These are phyloP conservation scores for Apiosordaria backusii DNA, from an alignment of 495 filamentous ascomycete genomes.

Conservation along the genomic window DNA sequence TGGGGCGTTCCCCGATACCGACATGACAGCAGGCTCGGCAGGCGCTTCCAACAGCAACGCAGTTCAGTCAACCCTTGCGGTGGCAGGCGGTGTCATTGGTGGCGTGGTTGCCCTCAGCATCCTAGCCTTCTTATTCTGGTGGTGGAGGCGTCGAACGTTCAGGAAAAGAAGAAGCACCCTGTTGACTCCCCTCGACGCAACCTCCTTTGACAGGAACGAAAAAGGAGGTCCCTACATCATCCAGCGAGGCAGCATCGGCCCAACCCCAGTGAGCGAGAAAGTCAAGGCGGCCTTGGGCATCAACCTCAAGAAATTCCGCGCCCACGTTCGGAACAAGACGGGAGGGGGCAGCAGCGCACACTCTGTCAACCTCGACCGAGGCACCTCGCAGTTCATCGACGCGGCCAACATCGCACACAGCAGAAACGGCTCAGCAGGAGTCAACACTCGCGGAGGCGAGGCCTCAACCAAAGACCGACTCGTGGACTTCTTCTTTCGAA, in stretches of 20 bases:
- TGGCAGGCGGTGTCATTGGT: conserved; percentile 51
- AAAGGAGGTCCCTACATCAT: conserved; percentile 41
- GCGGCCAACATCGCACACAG: conserved; percentile 34
- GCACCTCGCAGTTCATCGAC: conserved; percentile 51
- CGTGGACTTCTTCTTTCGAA: conserved; percentile 41
- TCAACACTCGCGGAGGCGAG: conserved; percentile 9
- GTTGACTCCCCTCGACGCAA: conserved; percentile 43
- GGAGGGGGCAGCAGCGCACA: conserved; percentile 31
- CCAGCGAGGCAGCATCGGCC: conserved; percentile 40
- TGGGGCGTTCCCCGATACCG: conserved; percentile 18
- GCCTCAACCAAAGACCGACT: conserved; percentile 35
- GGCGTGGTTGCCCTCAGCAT: conserved; percentile 43
- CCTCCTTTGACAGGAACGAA: conserved; percentile 26
- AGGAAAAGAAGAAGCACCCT: conserved; percentile 42
- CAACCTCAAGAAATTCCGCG: conserved; percentile 37
- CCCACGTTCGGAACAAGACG: conserved; percentile 35
- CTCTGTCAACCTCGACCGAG: conserved; percentile 48
- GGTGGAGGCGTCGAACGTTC: conserved; percentile 41
- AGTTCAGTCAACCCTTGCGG: conserved; percentile 38
- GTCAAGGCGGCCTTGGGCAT: conserved; percentile 36
- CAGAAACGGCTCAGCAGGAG: conserved; percentile 13
- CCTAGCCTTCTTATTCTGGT: conserved; percentile 46
- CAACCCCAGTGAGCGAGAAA: conserved; percentile 39
- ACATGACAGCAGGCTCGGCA: conserved; percentile 16
- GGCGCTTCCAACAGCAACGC: conserved; percentile 24